Conservation (phyloP, 306 rosid species). For the Malus domestica region ASM211411v1 NC_041798.1:34705001-34705500, state of each 20-base stretch:
- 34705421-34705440: slow-evolving; percentile 46
- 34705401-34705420: slow-evolving; percentile 34
- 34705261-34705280: slow-evolving; percentile 60
- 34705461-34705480: slow-evolving; percentile 19
- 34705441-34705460: slow-evolving; percentile 27
- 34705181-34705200: slow-evolving; percentile 24
- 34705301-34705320: slow-evolving; percentile 16
- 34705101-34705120: background rate
- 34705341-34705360: slow-evolving; percentile 30
- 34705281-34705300: slow-evolving; percentile 37
- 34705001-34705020: background rate
- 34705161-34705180: slow-evolving; percentile 5
- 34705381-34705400: slow-evolving; percentile 46
- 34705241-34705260: slow-evolving; percentile 36
- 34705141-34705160: slow-evolving; percentile 12
- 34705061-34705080: slow-evolving; percentile 5
- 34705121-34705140: slow-evolving; percentile 28
- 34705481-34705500: slow-evolving; percentile 68
- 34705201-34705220: slow-evolving; percentile 42
- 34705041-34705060: background rate
- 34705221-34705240: slow-evolving; percentile 45
- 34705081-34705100: background rate
- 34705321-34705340: slow-evolving; percentile 15
- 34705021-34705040: background rate
- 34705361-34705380: slow-evolving; percentile 65